phyloP scores from a whole-genome alignment of 441 rosid genomes.

The Rhodomyrtus psidioides region DNA sequence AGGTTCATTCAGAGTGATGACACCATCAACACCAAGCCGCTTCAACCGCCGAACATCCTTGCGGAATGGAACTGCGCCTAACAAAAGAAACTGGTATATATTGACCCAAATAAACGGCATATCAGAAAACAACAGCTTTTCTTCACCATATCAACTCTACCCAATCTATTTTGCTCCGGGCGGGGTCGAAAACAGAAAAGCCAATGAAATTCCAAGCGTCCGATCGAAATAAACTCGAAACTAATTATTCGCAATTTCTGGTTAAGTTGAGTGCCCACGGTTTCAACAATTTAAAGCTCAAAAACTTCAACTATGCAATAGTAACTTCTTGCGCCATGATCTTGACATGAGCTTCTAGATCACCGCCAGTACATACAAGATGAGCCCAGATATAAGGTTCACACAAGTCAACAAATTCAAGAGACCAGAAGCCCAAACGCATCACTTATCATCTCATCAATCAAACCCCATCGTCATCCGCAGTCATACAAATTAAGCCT shows the following conservation, averaged over 20 bases:
- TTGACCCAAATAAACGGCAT: neutral
- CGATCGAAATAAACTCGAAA: neutral
- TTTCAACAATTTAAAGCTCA: neutral
- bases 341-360: neutral
- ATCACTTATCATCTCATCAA: neutral
- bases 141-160: neutral
- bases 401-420: neutral
- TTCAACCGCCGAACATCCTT: slow-evolving; percentile 67
- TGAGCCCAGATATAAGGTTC: neutral
- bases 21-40: slow-evolving; percentile 66
- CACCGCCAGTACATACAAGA: neutral
- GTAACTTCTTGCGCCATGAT: neutral
- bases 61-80: slow-evolving; percentile 88
- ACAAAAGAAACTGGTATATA: slow-evolving; percentile 40
- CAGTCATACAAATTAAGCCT: neutral
- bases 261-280: neutral
- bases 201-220: neutral
- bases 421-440: neutral
- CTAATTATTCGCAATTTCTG: neutral
- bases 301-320: neutral
- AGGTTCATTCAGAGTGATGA: slow-evolving; percentile 80
- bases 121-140: neutral
- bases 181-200: neutral
- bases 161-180: neutral
- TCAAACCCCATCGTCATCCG: neutral